Evolutionary conservation across 2,329 filamentous ascomycete genomes (phyloP).

Genomic region (Zymoseptoria ardabiliae): DNA sequence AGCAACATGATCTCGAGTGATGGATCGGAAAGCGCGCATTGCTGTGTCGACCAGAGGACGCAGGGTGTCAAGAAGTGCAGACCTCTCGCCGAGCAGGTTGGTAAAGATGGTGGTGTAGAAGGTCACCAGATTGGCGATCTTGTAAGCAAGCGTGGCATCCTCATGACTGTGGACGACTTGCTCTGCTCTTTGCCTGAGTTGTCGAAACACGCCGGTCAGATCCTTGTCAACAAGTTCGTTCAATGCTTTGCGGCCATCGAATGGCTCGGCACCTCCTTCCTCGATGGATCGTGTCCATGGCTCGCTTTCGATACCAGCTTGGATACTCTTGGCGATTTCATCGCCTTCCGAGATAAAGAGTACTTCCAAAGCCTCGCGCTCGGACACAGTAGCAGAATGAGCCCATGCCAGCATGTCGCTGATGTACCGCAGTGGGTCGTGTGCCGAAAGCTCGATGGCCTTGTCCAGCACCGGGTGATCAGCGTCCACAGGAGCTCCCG

Average conservation of each 20-base stretch:
- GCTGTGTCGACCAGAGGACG: constrained; percentile 65
- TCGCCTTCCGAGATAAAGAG: constrained; percentile 87
- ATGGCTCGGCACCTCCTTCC: constrained; percentile 47
- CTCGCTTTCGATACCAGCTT: constrained; percentile 72
- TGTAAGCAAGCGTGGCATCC: constrained; percentile 80
- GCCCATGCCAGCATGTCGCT: constrained; percentile 98
- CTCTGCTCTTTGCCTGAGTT: constrained; percentile 84
- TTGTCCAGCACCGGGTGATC: constrained; percentile 53
- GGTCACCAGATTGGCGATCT: constrained; percentile 76
- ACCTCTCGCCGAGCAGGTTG: constrained; percentile 64
- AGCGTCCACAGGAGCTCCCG: constrained; percentile 57
- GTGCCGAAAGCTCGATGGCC: constrained; percentile 87
- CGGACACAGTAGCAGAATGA: constrained; percentile 88
- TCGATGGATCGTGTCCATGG: constrained; percentile 62
- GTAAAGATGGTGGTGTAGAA: constrained; percentile 86
- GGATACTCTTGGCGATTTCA: constrained; percentile 75
- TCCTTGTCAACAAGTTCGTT: constrained; percentile 83
- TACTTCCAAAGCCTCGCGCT: constrained; percentile 83
- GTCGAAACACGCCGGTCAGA: constrained; percentile 68
- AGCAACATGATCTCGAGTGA: constrained; percentile 73
- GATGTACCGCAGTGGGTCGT: constrained; percentile 84
- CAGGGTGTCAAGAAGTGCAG: constrained; percentile 63
- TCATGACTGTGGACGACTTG: constrained; percentile 90
- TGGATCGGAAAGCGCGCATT: constrained; percentile 70
- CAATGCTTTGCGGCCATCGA: constrained; percentile 74